Base-by-base conservation (phyloP, 257 asterid species). In the Solanum chilense region DNA sequence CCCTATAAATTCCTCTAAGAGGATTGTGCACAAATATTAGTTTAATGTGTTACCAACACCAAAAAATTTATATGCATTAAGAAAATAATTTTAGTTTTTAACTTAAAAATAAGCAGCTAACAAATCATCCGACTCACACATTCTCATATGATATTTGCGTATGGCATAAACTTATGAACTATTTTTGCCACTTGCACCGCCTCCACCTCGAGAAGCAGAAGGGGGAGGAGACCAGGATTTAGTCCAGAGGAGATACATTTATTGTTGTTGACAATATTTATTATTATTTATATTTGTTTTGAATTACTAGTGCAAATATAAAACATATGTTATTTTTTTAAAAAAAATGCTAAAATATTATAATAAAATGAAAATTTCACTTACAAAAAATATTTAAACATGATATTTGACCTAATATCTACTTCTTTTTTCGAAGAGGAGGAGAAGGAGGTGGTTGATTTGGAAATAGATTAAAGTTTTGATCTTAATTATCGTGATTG, bases 91-190 rank as follows among this genome's bases (percentile, higher is more conserved):
- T 15, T 49, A 49, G 1, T 49, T 49, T 49, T 15, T 15, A 8
- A 49, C 2, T 49, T 8, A 5, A 49, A 49, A 15, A 15, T 49
- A 49, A 49, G 60, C 3, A 49, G 21, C 60, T 49, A 49, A 18
- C 21, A 15, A 20, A 15, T 90, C 77, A 85, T 14, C 84, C 7
- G 89, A 83, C 10, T 70, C 29, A 52, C 93, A 91, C 80, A 68
- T 89, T 25, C 92, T 83, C 4, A 96, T 92, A 31, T 89, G 94
- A 82, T 91, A 88, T 76, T 91, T 93, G 92, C 95, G 90, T 18
- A 92, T 93, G 4, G 97, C 94, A 87, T 94, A 92, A 1, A 95
- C 93, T 37, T 83, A 83, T 9, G 87, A 11, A 8, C 82, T 84
- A 62, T 41, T 69, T 35, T 45, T 25, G 12, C 87, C 60, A 1